Evolutionary conservation across 2,329 filamentous ascomycete species (phyloP), one percentile per base, ranked within the genome.

Genomic region (Tolypocladium inflatum): DNA sequence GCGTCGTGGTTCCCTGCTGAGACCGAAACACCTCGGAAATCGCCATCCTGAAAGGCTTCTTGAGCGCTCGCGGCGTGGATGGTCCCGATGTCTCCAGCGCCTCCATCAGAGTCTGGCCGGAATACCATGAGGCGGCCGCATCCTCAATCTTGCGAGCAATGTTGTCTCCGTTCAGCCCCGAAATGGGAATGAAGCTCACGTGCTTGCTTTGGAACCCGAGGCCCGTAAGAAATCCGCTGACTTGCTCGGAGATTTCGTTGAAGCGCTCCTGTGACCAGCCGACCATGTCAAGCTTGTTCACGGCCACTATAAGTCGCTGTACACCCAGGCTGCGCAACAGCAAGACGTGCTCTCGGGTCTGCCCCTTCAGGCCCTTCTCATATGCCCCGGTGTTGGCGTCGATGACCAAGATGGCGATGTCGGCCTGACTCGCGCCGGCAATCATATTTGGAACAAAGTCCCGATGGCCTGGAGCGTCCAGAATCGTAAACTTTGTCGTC

Each of bases 401-500:
- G 60, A 99, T 90, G 23, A 99, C 94, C 3, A 99, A 78, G 0
- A 99, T 88, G 0, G 92, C 94, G 72, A 97, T 94, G 70, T 99
- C 94, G 11, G 94, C 95, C 73, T 97, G 93, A 59, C 90, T 94
- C 4, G 93, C 91, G 17, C 94, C 94, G 2, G 93, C 93, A 70
- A 99, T 97, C 94, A 99, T 99, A 71, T 97, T 99, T 0, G 94
- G 94, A 23, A 99, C 91, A 69, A 97, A 99, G 70, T 99, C 94
- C 60, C 87, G 84, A 72, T 99, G 94, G 0, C 94, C 94, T 0
- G 94, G 94, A 0, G 94, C 93, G 70, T 99, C 94, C 5, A 99
- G 80, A 52, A 99, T 96, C 1, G 94, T 97, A 68, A 97, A 97
- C 13, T 82, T 83, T 0, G 91, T 94, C 55, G 82, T 88, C 1